Conservation (phyloP, 345 rosid species). For the Balakata baccata region DNA sequence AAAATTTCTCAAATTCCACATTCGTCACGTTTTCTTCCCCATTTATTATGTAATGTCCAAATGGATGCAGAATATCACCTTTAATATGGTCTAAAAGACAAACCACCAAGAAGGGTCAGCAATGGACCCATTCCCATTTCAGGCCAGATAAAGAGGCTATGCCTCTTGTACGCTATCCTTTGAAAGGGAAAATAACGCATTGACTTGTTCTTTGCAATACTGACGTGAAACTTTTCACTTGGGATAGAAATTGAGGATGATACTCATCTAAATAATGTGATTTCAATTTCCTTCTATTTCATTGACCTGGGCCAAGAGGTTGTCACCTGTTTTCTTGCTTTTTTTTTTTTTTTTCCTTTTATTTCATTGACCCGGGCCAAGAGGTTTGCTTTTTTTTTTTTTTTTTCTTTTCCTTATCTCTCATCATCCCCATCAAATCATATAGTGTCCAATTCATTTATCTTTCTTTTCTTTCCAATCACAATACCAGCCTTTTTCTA, state of each 20-base stretch:
- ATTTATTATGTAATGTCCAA: background rate
- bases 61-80: background rate
- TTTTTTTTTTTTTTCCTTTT: background rate
- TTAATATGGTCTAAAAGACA: background rate
- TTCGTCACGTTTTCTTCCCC: background rate
- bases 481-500: constrained; percentile 5
- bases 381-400: constrained; percentile 6
- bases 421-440: constrained; percentile 30
- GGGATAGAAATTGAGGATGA: constrained; percentile 9
- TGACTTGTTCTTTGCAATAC: constrained; percentile 3
- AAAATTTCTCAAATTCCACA: background rate
- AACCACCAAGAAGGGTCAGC: background rate
- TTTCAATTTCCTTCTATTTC: constrained; percentile 1
- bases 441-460: constrained; percentile 3
- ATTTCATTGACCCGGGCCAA: constrained; percentile 18
- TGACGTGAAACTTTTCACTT: constrained; percentile 41
- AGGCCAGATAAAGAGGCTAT: background rate
- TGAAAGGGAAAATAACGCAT: constrained; percentile 9
- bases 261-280: background rate
- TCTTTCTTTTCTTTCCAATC: background rate
- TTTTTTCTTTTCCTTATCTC: background rate
- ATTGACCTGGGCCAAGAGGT: constrained; percentile 18
- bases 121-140: constrained; percentile 21
- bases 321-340: constrained; percentile 24
- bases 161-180: constrained; percentile 9